phyloP scores from a whole-genome alignment of 805 yeast genomes.

The Saccharomyces mikatae region DNA sequence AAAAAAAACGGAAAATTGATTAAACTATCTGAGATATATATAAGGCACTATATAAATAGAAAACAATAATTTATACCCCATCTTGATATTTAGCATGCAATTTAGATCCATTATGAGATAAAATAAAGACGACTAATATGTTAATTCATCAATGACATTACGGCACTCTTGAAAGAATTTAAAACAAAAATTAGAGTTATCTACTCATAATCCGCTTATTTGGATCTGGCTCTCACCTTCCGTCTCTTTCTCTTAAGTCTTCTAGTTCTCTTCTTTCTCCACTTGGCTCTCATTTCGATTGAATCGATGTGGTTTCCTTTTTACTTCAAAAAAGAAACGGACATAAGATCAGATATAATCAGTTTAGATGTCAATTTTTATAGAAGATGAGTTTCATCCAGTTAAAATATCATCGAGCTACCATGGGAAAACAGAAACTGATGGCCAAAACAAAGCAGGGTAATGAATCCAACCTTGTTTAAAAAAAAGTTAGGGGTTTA shows the following conservation, averaged over 20 bases:
- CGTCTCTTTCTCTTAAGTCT: constrained; percentile 99
- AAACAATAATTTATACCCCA: not conserved
- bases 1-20: not conserved
- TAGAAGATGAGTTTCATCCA: not conserved
- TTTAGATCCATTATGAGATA: not conserved
- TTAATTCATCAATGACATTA: not conserved
- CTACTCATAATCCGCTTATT: constrained; percentile 51
- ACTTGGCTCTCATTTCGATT: constrained; percentile 80
- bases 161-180: not conserved
- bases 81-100: not conserved
- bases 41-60: not conserved
- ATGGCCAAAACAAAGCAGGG: not conserved
- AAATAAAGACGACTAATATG: not conserved
- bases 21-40: not conserved
- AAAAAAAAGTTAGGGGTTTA: not conserved
- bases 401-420: not conserved
- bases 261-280: constrained; percentile 99
- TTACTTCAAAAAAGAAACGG: not conserved
- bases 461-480: not conserved
- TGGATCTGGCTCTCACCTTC: constrained; percentile 99
- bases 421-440: not conserved
- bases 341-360: not conserved
- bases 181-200: not conserved
- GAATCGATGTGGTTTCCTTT: constrained; percentile 14
- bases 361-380: not conserved